Base-by-base conservation (phyloP, 179 eudicot genomes). In the Spergularia azorica region DNA sequence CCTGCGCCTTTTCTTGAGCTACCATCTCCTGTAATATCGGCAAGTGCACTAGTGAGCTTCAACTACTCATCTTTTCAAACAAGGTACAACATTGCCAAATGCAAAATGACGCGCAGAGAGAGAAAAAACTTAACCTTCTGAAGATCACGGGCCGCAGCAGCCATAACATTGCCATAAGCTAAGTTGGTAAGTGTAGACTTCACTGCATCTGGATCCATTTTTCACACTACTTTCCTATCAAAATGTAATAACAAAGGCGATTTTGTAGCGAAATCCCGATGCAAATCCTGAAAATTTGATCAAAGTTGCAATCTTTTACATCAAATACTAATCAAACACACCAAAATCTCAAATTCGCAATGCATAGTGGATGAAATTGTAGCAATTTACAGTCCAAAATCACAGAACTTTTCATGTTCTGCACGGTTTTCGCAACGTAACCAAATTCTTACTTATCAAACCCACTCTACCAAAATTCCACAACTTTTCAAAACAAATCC, bases 61-160 rank as follows among this genome's bases (percentile, higher is more conserved):
- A 51, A 69, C 39, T 69, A 20, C 50, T 51, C 50, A 13, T 21
- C 17, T 8, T 50, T 10, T n/a, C 20, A 55, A 63, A 26, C 2
- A 63, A 63, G 21, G 32, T 26, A 0, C 11, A 32, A 26, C 20
- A 69, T 17, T 9, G 54, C 15, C 10, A 32, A 75, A 79, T 26
- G 32, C 32, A 0, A 26, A 26, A 26, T 26, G 20, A 63, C 48
- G 36, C 16, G 56, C 9, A 54, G 18, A 38, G 12, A 57, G 18
- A 48, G 55, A 26, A 70, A 63, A 26, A 63, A 60, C 14, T 0
- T 26, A n/a, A 93, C 98, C 90, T 92, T 93, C 77, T 91, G 93
- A 63, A 92, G 92, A 85, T 93, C 86, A 61, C 97, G 97, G 43
- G 98, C 98, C 63, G 98, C 98, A 51, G 97, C 95, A 70, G 98